Base-by-base conservation (phyloP, 2,329 filamentous ascomycete genomes). In the Botrytis sinoallii region DNA sequence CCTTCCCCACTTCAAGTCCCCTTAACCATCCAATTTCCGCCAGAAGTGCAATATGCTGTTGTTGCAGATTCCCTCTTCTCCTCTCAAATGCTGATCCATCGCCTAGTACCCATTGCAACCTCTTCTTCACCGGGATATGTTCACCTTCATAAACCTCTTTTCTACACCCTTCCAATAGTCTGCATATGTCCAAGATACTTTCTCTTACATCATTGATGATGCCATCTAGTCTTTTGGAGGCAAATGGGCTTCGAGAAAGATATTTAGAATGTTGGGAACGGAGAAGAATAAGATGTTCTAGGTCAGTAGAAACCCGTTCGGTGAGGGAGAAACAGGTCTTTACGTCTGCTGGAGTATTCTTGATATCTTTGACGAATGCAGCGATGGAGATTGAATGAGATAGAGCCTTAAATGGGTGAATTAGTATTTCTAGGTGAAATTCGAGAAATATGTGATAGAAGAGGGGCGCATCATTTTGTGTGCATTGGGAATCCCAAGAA, bases 11-110 rank as follows among this genome's bases (percentile, higher is more conserved):
- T 63, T n/a, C 57, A 68, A 18, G 40, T n/a, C 61, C 29, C 6
- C 73, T 46, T 70, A 74, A 52, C 32, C 52, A 72, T 5, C 4
- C 42, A 2, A 74, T 74, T 57, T 74, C 73, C 12, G 63, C 42
- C 61, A 60, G 40, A 22, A 74, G 20, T 12, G 61, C 69, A 25
- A 29, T 70, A 74, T 74, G 73, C 22, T 72, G 68, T 35, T 67
- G 60, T 22, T 71, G 68, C 52, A 74, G 55, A 63, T 74, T 74
- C 0, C 35, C 29, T 9, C 42, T 72, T 40, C 73, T 59, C 35
- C 61, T 65, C 10, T 52, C 48, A 55, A 74, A 74, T 7, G 69
- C 73, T 10, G 52, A 32, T 16, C n/a, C 35, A 52, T 74, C 63
- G 0, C 73, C 69, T 38, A 74, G 55, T 14, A 71, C 64, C 73